Evolutionary conservation across 768 basidiomycete genomes (phyloP), one percentile per base, ranked within the genome.

Genomic region (Agaricus sinodeliciosus): DNA sequence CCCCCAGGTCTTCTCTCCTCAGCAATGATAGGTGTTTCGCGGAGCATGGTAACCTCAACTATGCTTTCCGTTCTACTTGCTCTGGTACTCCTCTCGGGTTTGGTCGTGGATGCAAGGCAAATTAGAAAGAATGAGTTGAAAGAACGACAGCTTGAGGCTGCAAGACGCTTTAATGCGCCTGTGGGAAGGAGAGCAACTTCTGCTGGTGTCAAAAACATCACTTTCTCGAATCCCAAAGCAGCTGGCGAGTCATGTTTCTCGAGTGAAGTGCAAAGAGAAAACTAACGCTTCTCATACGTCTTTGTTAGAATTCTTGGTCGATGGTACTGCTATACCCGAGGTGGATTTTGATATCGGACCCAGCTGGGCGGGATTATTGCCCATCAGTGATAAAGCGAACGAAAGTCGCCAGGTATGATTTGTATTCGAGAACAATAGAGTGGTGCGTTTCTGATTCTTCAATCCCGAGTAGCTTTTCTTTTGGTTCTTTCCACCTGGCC

Each of bases 401-500:
- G 87, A 90, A 66, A 85, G 84, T 4, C 76, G 86, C 41, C 74
- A 88, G 76, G 85, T 84, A 55, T 36, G 57, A 16, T 25, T 41
- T 34, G 44, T n/a, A 13, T 15, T 27, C 4, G 8, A 8, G 27
- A 27, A 18, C 5, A 9, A 8, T 35, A 54, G 52, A 22, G 51
- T 35, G 2, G 4, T 45, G 26, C 22, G 3, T 22, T 22, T 27
- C 15, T 28, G 48, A 15, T 19, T 5, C 11, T 31, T 11, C 11
- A 11, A 31, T 45, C n/a, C 13, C 41, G 12, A 39, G 0, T 49
- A 89, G 85, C 75, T 88, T 13, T 90, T 84, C 71, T 90, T 90
- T 69, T 89, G 87, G 87, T 84, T 87, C 67, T 89, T 87, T 71
- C 87, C 87, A 49, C 84, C 87, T 1, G 86, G 85, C 3, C 84